Percentiles rank a stretch among this genome's conserved stretches.
Evolutionary conservation across 345 rosid genomes (phyloP).

Genomic region (Pelargonium nanum): DNA sequence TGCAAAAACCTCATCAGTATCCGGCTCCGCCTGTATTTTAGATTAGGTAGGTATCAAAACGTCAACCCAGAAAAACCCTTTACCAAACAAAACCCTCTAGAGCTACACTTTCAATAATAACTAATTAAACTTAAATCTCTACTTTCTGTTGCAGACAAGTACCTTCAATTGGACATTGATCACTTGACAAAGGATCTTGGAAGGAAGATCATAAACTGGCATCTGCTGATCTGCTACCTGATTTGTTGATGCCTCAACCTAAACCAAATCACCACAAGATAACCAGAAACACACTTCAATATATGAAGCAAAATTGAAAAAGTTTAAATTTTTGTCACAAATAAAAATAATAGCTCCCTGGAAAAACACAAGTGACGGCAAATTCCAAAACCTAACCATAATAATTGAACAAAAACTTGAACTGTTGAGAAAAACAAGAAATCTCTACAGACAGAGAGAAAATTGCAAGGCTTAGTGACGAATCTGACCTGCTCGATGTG

Average conservation of each 20-base stretch:
- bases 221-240: conserved; percentile 32
- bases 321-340: neutral
- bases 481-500: conserved; percentile 44
- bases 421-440: neutral
- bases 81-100: neutral
- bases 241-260: conserved; percentile 47
- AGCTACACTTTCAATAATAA: neutral
- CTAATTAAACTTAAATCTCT: neutral
- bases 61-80: neutral
- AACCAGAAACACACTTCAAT: neutral
- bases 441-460: too few species aligned
- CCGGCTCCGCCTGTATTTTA: conserved; percentile 40
- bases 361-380: neutral
- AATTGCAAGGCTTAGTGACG: neutral
- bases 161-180: conserved; percentile 35
- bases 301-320: neutral
- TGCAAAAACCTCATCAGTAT: conserved; percentile 51
- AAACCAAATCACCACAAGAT: neutral
- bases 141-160: neutral
- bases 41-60: too few species aligned
- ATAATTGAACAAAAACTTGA: neutral
- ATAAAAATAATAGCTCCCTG: neutral
- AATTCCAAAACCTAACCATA: neutral
- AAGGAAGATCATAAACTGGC: conserved; percentile 34
- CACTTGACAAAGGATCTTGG: conserved; percentile 39